These are phyloP conservation scores for Peronospora belbahrii DNA, from an alignment of 352 stramenopile species.

Conservation along the genomic window DNA sequence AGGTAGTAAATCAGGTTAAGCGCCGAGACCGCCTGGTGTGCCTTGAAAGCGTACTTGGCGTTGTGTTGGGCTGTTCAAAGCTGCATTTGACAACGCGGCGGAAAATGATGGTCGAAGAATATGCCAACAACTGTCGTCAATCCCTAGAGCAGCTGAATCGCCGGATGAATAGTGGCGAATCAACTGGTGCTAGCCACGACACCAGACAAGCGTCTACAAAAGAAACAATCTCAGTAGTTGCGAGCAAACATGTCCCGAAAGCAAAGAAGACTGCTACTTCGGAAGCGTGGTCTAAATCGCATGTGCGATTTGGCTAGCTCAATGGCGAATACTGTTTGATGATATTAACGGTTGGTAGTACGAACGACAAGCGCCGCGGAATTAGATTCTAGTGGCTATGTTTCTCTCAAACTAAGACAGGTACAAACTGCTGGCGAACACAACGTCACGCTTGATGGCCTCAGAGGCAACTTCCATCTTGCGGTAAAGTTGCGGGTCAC, in stretches of 20 bases:
- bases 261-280: background rate
- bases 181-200: background rate
- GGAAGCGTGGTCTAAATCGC: slow-evolving; percentile 11
- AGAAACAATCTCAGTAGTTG: background rate
- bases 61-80: slow-evolving; percentile 22
- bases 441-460: slow-evolving; percentile 96
- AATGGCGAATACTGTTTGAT: slow-evolving; percentile 3
- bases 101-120: slow-evolving; percentile 33
- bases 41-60: slow-evolving; percentile 36
- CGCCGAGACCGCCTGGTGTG: slow-evolving; percentile 43
- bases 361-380: background rate
- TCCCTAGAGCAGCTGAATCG: slow-evolving; percentile 26
- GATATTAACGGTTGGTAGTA: background rate
- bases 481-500: slow-evolving; percentile 93
- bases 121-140: slow-evolving; percentile 40
- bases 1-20: slow-evolving; percentile 26
- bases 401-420: slow-evolving; percentile 39
- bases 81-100: slow-evolving; percentile 22
- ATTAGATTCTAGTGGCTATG: background rate
- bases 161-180: slow-evolving; percentile 1
- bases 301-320: slow-evolving; percentile 34
- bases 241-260: background rate
- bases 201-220: background rate
- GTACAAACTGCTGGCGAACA: slow-evolving; percentile 96
- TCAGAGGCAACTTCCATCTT: slow-evolving; percentile 97